Evolutionary conservation across 805 yeast genomes (phyloP).

Genomic region (Komagataella phaffii): DNA sequence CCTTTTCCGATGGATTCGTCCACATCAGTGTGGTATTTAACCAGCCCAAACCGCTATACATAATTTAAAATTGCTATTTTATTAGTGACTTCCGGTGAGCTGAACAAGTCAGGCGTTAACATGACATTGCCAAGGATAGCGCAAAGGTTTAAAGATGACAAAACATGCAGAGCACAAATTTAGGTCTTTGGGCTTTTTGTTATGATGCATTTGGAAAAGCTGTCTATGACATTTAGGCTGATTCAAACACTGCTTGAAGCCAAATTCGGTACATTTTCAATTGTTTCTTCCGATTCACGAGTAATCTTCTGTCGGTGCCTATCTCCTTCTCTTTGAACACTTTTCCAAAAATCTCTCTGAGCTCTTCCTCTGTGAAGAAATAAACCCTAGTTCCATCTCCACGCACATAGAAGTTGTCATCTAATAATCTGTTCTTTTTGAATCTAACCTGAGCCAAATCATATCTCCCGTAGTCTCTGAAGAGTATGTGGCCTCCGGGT

Average conservation of each 20-base stretch:
- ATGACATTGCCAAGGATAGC: too few species aligned
- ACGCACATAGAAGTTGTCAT: constrained; percentile 88
- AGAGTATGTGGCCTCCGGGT: constrained; percentile 85
- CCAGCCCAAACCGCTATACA: constrained; percentile 2
- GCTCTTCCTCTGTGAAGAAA: constrained; percentile 90
- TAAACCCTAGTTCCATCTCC: constrained; percentile 98
- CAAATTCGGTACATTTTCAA: constrained; percentile 94
- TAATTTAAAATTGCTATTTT: background rate
- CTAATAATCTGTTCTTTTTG: constrained; percentile 75
- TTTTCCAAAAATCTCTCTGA: constrained; percentile 55
- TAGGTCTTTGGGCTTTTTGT: background rate
- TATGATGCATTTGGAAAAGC: background rate
- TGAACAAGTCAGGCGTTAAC: background rate
- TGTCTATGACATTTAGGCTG: background rate
- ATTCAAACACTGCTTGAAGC: constrained; percentile 81
- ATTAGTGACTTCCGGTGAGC: too few species aligned
- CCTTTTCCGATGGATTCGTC: constrained; percentile 52
- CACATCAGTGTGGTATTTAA: constrained; percentile 33
- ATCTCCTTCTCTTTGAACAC: constrained; percentile 59
- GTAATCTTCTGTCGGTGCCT: constrained; percentile 80
- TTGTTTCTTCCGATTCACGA: constrained; percentile 86
- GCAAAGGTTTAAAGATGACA: too few species aligned
- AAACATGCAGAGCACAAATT: background rate
- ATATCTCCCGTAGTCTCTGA: constrained; percentile 92
- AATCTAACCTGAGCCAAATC: constrained; percentile 92